A percentile compares a stretch with the other conserved stretches of the same genome.
Evolutionary conservation across 257 asterid genomes (phyloP).

Genomic region (Fraxinus americana): DNA sequence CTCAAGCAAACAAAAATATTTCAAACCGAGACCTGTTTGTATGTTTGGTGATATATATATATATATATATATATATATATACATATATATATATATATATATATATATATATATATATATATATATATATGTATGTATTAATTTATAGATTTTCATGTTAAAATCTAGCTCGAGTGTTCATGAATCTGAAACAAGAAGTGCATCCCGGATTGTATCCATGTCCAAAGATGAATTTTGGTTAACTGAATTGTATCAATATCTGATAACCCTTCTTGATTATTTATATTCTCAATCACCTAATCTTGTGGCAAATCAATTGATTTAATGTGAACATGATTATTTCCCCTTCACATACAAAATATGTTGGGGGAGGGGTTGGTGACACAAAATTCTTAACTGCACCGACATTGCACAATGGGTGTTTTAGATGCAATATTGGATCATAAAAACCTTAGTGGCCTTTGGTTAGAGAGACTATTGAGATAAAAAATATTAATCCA

Average conservation of each 20-base stretch:
- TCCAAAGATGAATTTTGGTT: constrained; percentile 83
- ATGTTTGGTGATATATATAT: background rate
- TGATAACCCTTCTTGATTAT: constrained; percentile 27
- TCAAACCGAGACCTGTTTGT: background rate
- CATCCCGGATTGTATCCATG: constrained; percentile 92
- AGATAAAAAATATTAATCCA: too few species aligned
- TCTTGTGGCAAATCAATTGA: background rate
- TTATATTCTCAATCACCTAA: constrained; percentile 27
- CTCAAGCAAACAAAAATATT: background rate
- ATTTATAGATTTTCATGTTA: background rate
- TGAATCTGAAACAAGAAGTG: constrained; percentile 61
- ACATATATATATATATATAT: too few species aligned
- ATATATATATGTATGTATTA: too few species aligned
- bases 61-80: too few species aligned
- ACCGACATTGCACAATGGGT: too few species aligned
- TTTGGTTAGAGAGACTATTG: background rate
- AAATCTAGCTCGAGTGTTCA: constrained; percentile 31
- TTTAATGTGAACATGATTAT: too few species aligned
- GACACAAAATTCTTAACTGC: too few species aligned
- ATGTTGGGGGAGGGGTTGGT: too few species aligned
- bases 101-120: too few species aligned
- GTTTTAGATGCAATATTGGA: background rate
- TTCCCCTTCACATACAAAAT: too few species aligned
- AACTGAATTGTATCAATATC: constrained; percentile 61
- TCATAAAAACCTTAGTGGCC: background rate